Percentiles rank a stretch among this genome's conserved stretches.
Evolutionary conservation across 2,329 filamentous ascomycete genomes (phyloP).

Genomic region (Graphium sp.): DNA sequence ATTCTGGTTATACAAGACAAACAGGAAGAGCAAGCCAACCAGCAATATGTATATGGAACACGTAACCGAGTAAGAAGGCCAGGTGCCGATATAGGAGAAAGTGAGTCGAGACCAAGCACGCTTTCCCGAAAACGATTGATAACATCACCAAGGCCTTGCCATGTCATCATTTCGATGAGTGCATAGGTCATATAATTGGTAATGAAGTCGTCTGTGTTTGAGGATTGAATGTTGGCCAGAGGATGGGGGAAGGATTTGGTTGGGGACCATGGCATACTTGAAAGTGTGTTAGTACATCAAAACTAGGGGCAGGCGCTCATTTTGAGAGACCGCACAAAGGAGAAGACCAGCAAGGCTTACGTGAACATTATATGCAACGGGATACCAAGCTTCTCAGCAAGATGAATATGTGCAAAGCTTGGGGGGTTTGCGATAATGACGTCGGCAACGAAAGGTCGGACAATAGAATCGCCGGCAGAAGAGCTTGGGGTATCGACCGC

Average conservation of each 20-base stretch:
- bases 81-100: slow-evolving; percentile 71
- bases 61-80: slow-evolving; percentile 59
- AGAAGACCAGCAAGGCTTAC: slow-evolving; percentile 24
- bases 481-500: slow-evolving; percentile 27
- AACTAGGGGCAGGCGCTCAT: too few relatives aligned
- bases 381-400: slow-evolving; percentile 59
- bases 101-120: slow-evolving; percentile 55
- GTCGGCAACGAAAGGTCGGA: slow-evolving; percentile 63
- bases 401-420: slow-evolving; percentile 60
- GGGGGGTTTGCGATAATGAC: slow-evolving; percentile 67
- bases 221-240: slow-evolving; percentile 62
- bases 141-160: slow-evolving; percentile 81
- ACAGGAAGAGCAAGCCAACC: slow-evolving; percentile 23
- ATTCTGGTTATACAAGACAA: neutral
- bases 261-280: slow-evolving; percentile 82
- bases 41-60: slow-evolving; percentile 82
- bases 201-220: slow-evolving; percentile 58
- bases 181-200: slow-evolving; percentile 75
- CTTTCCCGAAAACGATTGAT: slow-evolving; percentile 76
- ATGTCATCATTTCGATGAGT: slow-evolving; percentile 80
- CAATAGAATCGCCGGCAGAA: slow-evolving; percentile 20
- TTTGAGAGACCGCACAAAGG: too few relatives aligned
- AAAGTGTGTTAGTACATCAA: slow-evolving; percentile 28
- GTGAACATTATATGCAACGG: slow-evolving; percentile 83
- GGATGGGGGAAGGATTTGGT: slow-evolving; percentile 78